These are phyloP conservation scores for Xylaria sp. DNA, from an alignment of 2,329 filamentous ascomycete genomes.

Conservation along the genomic window DNA sequence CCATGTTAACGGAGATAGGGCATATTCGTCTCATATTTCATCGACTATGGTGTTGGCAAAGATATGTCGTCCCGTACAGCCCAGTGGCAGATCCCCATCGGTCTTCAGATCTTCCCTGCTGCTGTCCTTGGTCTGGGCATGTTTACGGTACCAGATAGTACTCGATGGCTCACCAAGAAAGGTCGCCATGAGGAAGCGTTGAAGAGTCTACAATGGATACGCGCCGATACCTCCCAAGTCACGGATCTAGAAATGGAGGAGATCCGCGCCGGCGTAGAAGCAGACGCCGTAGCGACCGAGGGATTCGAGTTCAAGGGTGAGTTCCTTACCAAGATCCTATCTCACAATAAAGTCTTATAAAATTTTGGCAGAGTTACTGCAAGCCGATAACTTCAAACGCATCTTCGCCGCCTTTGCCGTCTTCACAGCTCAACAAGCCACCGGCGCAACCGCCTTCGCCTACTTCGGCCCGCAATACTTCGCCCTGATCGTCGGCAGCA, in stretches of 20 bases:
- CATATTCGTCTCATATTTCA: constrained; percentile 49
- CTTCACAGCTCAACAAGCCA: constrained; percentile 49
- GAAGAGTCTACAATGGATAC: constrained; percentile 46
- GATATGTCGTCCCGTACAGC: constrained; percentile 32
- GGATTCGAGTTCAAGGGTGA: constrained; percentile 35
- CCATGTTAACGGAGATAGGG: constrained; percentile 25
- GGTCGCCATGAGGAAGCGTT: constrained; percentile 42
- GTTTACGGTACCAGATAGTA: constrained; percentile 44
- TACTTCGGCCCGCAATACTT: constrained; percentile 54
- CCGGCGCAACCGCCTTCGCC: constrained; percentile 49
- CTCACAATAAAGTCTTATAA: neutral
- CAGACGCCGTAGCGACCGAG: constrained; percentile 41
- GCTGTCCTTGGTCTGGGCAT: constrained; percentile 44
- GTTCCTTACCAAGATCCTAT: neutral
- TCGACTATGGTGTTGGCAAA: constrained; percentile 43
- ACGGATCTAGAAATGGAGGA: constrained; percentile 44
- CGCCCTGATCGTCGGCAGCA: constrained; percentile 41
- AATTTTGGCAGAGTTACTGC: constrained; percentile 37
- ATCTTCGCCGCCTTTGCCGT: constrained; percentile 40
- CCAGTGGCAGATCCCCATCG: constrained; percentile 54
- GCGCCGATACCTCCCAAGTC: constrained; percentile 36
- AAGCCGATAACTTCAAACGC: constrained; percentile 40
- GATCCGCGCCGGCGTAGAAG: constrained; percentile 42
- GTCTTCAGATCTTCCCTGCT: constrained; percentile 45
- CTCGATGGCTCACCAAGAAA: constrained; percentile 45